Percentiles rank a stretch among this genome's conserved stretches.
Evolutionary conservation across 805 yeast species (phyloP).

Genomic region (Lachancea cidri): DNA sequence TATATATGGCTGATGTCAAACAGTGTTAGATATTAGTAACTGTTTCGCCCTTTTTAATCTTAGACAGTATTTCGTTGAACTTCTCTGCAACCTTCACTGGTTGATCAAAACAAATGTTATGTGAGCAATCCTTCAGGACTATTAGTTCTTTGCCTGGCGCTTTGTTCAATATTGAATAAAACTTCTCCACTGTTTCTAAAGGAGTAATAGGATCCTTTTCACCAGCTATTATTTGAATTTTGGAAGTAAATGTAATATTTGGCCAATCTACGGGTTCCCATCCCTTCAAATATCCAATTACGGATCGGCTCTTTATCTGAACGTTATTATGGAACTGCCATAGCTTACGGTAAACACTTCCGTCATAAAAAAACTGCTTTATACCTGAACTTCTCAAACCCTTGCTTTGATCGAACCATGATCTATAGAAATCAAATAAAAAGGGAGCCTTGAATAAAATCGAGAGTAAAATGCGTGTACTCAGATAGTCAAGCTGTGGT

Average conservation of each 20-base stretch:
- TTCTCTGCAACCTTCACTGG: constrained; percentile 12
- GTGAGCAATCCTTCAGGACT: constrained; percentile 20
- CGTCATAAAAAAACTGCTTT: constrained; percentile 19
- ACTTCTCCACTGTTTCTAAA: constrained; percentile 7
- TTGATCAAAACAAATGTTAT: constrained; percentile 25
- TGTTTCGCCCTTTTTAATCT: too few relatives aligned
- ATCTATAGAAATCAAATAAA: constrained; percentile 27
- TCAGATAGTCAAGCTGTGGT: constrained; percentile 10
- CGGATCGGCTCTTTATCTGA: constrained; percentile 25
- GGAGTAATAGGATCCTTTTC: constrained; percentile 25
- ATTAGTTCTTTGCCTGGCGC: constrained; percentile 9
- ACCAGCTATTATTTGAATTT: constrained; percentile 20
- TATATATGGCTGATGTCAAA: too few relatives aligned
- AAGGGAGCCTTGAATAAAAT: constrained; percentile 19
- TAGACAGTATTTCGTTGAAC: neutral
- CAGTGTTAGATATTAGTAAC: too few relatives aligned
- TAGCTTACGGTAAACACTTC: constrained; percentile 21
- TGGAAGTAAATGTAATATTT: neutral
- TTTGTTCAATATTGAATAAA: constrained; percentile 10
- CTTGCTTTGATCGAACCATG: constrained; percentile 26
- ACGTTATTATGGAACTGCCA: constrained; percentile 29
- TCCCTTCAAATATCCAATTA: constrained; percentile 28
- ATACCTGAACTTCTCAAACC: constrained; percentile 32
- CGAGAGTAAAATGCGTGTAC: constrained; percentile 3
- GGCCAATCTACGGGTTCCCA: constrained; percentile 29